Base-by-base conservation (phyloP, 495 filamentous ascomycete genomes). In the Podospora didyma region DNA sequence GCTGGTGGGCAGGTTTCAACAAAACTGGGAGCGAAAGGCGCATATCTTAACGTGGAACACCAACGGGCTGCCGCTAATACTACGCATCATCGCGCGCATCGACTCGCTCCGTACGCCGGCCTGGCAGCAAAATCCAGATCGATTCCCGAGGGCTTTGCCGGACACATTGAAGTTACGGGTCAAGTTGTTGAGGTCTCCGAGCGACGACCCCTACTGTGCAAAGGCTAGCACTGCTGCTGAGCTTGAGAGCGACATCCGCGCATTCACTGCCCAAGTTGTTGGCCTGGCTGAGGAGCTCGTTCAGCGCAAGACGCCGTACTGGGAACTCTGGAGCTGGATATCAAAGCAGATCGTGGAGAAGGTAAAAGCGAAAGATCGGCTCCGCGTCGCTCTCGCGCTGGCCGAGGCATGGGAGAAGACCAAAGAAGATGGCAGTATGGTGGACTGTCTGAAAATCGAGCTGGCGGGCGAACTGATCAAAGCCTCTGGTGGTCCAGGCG, bases 391-490 rank as follows among this genome's bases (percentile, higher is more conserved):
- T 21, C 23, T 22, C 14, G 46, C 24, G 46, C 46, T 49, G 5
- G 39, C n/a, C 14, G 5, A 14, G 9, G 39, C 14, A 14, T 7
- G n/a, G n/a, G 39, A 14, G n/a, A 17, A 17, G 12, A 4, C 5
- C 2, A 14, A 17, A 4, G 39, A 42, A 5, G 46, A 2, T 34
- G 26, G 42, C 16, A 39, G 5, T 1, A 23, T 22, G 19, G 31
- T 17, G 17, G 54, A 60, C 23, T 53, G 44, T 41, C 37, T 61
- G 42, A 42, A 44, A 23, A 3, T 60, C 14, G 54, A 64, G 28
- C 51, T 64, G 2, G 54, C 53, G n/a, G 17, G 28, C 12, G 48
- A 52, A 1, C 31, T 63, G 26, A 12, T 63, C 1, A 26, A 12
- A 1, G 9, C 24, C n/a, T 53, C 53, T 2, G 20, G 4, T 11